Percentiles rank a stretch among this genome's conserved stretches.
Conservation (phyloP, 1,284 basidiomycete species). For the Phylloboletellus chloephorus region DNA sequence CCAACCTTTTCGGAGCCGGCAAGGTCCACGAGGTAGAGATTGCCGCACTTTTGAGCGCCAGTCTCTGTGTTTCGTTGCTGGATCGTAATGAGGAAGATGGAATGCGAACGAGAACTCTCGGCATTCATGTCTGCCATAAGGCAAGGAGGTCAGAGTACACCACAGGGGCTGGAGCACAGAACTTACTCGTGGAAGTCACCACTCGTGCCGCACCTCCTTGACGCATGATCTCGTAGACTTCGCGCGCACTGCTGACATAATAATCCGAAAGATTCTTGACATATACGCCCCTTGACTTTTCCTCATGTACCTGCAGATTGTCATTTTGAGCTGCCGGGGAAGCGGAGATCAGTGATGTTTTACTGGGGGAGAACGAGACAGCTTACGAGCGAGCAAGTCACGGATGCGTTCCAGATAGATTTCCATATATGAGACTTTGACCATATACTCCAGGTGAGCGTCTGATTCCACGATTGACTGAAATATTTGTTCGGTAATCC, state of each 20-base stretch:
- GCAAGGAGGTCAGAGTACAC: conserved; percentile 10
- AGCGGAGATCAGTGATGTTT: conserved; percentile 1
- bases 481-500: conserved; percentile 99
- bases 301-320: conserved; percentile 97
- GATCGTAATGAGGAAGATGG: conserved; percentile 97
- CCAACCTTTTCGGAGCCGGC: conserved; percentile 99
- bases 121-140: conserved; percentile 94
- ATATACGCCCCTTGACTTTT: conserved; percentile 96
- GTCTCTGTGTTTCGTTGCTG: conserved; percentile 95
- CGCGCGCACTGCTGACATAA: conserved; percentile 93
- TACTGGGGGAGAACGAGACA: conserved; percentile 1
- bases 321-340: conserved; percentile 83
- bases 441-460: conserved; percentile 93
- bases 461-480: conserved; percentile 95
- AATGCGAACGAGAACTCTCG: conserved; percentile 97
- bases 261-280: conserved; percentile 98
- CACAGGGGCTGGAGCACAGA: not conserved
- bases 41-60: conserved; percentile 94
- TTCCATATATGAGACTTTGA: conserved; percentile 99
- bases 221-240: conserved; percentile 99
- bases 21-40: conserved; percentile 96
- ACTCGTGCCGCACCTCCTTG: conserved; percentile 90
- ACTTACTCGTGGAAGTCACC: conserved; percentile 91
- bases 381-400: conserved; percentile 92
- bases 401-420: conserved; percentile 98